Evolutionary conservation across 305 asterid genomes (phyloP).

Genomic region (Solanum hybrid): DNA sequence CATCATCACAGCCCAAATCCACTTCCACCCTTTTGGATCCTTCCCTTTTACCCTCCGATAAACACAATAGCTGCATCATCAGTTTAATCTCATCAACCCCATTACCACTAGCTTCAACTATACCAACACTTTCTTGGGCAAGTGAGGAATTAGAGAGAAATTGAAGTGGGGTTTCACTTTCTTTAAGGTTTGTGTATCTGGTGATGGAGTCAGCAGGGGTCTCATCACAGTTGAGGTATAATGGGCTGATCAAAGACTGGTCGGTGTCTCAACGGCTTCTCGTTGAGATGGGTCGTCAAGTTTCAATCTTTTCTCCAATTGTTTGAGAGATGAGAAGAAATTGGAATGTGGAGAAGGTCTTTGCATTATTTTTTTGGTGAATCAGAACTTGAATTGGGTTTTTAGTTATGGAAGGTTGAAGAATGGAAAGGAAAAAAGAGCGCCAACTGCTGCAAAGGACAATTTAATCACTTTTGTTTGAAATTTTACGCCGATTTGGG

Average conservation of each 20-base stretch:
- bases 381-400: not conserved
- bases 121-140: constrained; percentile 6
- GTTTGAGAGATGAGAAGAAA: constrained; percentile 52
- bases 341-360: constrained; percentile 21
- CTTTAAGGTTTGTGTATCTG: constrained; percentile 1
- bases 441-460: not conserved
- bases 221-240: constrained; percentile 28
- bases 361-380: constrained; percentile 4
- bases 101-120: constrained; percentile 8
- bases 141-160: constrained; percentile 28
- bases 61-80: constrained; percentile 35
- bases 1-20: constrained; percentile 27
- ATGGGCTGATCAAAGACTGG: constrained; percentile 35
- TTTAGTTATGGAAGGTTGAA: not conserved
- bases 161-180: constrained; percentile 36
- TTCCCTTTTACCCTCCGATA: constrained; percentile 18
- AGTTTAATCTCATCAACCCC: constrained; percentile 27
- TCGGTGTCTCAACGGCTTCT: not conserved
- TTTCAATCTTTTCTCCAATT: constrained; percentile 47
- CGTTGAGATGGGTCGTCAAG: constrained; percentile 20
- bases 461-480: not conserved
- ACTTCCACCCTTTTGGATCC: constrained; percentile 9
- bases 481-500: not conserved
- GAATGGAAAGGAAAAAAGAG: not conserved
- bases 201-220: constrained; percentile 1